Evolutionary conservation across 495 filamentous ascomycete species (phyloP), one percentile per base, ranked within the genome.

Genomic region (Pseudomonodictys pantanalensis): DNA sequence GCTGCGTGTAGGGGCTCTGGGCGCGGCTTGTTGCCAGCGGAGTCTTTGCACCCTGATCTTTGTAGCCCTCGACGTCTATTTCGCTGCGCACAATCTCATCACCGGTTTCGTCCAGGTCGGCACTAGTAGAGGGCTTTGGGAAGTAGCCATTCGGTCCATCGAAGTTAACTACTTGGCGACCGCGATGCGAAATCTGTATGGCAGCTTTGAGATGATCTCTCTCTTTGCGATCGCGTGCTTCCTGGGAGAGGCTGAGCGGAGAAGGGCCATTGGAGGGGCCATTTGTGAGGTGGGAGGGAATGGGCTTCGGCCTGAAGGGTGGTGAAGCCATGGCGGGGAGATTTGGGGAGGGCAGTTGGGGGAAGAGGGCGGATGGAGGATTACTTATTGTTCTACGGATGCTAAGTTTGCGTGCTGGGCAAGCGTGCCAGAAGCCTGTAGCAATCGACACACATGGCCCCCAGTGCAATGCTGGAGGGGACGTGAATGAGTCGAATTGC

Each of bases 1-100:
- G 81, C 3, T 80, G 81, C 4, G 85, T 86, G 62, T 83, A 86
- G 17, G 81, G 85, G 71, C 79, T 76, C 38, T 64, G 75, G 29
- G 81, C 80, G 53, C 80, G 77, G 66, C 78, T 83, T n/a, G 73
- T 73, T 0, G 72, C 73, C 29, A 78, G 67, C 11, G 79, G 75
- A 29, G 79, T 78, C 30, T 71, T 71, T 9, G 73, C 78, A 7
- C 80, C 81, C 68, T 87, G 83, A 69, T 95, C 90, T 64, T 75
- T 18, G 84, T 82, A 73, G 92, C 89, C 65, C 89, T 66, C 62
- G 12, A 60, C 64, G 11, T 69, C 61, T 9, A 65, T 52, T 22
- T 64, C 62, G 26, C 43, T 47, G 43, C 44, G 54, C 8, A 59
- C 25, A 0, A 46, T 18, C 11, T 43, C 45, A n/a, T 52, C 9